A percentile compares a stretch with the other conserved stretches of the same genome.
Evolutionary conservation across 768 basidiomycete species (phyloP).

Genomic region (Dentipellis fragilis): DNA sequence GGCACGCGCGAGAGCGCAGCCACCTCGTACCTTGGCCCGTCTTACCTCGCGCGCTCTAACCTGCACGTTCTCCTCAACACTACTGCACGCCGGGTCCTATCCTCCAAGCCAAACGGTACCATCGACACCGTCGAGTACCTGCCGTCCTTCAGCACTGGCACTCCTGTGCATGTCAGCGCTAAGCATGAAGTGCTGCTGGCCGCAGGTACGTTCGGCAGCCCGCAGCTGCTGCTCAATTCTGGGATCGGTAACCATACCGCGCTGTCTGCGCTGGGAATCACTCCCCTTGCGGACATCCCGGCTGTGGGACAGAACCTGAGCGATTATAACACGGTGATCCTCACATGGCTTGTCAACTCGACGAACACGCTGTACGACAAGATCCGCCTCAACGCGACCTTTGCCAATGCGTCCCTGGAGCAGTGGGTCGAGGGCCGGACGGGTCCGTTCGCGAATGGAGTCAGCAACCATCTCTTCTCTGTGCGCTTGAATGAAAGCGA

Average conservation of each 20-base stretch:
- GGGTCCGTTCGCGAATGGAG: neutral
- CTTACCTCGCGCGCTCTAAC: conserved; percentile 2
- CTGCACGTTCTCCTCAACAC: conserved; percentile 1
- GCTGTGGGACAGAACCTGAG: neutral
- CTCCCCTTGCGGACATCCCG: neutral
- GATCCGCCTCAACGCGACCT: neutral
- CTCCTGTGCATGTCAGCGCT: conserved; percentile 1
- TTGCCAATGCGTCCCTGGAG: neutral
- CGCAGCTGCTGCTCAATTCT: neutral
- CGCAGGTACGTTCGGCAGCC: neutral
- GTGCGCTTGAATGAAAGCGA: conserved; percentile 5
- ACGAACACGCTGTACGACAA: conserved; percentile 1
- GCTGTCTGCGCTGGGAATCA: neutral
- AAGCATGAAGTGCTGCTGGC: neutral
- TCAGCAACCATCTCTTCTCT: neutral
- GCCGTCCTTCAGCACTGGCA: neutral
- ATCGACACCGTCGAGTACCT: conserved; percentile 3
- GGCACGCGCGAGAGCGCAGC: conserved; percentile 3
- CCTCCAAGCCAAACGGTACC: neutral
- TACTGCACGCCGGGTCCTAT: conserved; percentile 3
- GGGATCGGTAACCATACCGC: neutral
- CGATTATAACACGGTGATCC: neutral
- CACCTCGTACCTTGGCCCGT: conserved; percentile 1
- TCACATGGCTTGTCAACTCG: neutral
- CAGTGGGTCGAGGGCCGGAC: neutral